phyloP scores from a whole-genome alignment of 192 early-diverging fungal species.

The Lobosporangium transversale region DNA sequence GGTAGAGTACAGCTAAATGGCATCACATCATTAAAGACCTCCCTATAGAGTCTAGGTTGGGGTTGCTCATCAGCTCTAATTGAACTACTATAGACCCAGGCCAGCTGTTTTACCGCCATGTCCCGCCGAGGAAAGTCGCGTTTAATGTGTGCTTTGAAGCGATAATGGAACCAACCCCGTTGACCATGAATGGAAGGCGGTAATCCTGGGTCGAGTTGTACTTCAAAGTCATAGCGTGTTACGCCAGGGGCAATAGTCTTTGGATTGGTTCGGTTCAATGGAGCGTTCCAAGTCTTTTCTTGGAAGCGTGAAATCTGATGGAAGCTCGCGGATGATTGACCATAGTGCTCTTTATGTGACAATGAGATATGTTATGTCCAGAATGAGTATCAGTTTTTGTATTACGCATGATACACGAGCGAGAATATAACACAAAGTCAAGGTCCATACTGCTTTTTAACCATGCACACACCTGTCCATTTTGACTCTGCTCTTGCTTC shows the following conservation, averaged over 20 bases:
- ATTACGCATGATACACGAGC: background rate
- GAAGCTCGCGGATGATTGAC: slow-evolving; percentile 7
- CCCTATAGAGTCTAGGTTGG: slow-evolving; percentile 31
- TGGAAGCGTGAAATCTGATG: slow-evolving; percentile 12
- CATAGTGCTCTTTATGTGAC: slow-evolving; percentile 21
- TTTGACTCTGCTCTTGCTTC: slow-evolving; percentile 30
- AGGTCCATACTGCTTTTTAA: too few species aligned
- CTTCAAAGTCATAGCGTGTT: slow-evolving; percentile 31
- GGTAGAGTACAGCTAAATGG: slow-evolving; percentile 25
- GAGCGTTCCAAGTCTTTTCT: slow-evolving; percentile 31
- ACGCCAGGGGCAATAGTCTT: slow-evolving; percentile 40
- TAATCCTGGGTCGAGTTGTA: slow-evolving; percentile 19
- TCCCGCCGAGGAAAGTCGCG: slow-evolving; percentile 38
- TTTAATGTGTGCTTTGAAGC: slow-evolving; percentile 31
- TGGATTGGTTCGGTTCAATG: slow-evolving; percentile 22
- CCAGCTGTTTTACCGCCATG: slow-evolving; percentile 34
- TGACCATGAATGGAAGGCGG: slow-evolving; percentile 26
- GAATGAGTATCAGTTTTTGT: background rate
- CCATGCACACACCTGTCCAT: slow-evolving; percentile 31
- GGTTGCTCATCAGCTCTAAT: background rate
- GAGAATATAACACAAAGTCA: background rate
- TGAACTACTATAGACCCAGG: slow-evolving; percentile 41
- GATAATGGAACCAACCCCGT: slow-evolving; percentile 45
- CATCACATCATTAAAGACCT: slow-evolving; percentile 29
- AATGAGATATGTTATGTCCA: background rate